Conservation (phyloP, 78 protist species). For the slime mould (Dictyostelium discoideum) region DNA sequence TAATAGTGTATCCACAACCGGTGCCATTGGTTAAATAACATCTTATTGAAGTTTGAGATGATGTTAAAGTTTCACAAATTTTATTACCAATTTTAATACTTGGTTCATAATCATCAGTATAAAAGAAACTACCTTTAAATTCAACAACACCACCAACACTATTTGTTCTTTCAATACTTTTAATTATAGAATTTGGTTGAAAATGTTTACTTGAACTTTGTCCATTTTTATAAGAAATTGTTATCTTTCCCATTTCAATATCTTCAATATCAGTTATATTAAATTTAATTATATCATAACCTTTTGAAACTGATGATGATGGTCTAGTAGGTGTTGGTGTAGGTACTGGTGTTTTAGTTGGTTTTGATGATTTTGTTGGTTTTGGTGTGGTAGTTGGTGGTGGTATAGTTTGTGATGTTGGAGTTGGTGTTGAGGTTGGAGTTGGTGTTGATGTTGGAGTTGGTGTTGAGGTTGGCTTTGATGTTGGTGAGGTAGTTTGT, state of each 20-base stretch:
- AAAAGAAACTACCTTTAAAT: background rate
- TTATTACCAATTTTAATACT: background rate
- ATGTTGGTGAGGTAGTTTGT: background rate
- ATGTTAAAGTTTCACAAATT: background rate
- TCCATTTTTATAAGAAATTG: background rate
- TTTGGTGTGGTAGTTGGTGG: background rate
- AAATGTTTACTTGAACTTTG: background rate
- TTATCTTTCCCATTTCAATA: background rate
- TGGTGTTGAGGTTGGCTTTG: background rate
- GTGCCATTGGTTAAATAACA: background rate
- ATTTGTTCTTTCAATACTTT: background rate
- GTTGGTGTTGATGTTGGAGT: background rate
- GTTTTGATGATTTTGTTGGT: constrained; percentile 14
- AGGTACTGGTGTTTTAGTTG: background rate
- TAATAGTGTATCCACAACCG: background rate
- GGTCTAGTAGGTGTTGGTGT: background rate
- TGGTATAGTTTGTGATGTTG: background rate
- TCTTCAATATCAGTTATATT: background rate
- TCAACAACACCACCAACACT: background rate
- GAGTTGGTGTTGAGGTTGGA: background rate
- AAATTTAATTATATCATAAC: background rate
- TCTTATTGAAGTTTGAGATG: background rate
- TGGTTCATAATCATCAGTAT: background rate
- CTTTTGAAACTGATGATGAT: background rate
- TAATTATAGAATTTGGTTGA: background rate